Conservation (phyloP, 306 rosid genomes). For the Begonia masoniana region DNA sequence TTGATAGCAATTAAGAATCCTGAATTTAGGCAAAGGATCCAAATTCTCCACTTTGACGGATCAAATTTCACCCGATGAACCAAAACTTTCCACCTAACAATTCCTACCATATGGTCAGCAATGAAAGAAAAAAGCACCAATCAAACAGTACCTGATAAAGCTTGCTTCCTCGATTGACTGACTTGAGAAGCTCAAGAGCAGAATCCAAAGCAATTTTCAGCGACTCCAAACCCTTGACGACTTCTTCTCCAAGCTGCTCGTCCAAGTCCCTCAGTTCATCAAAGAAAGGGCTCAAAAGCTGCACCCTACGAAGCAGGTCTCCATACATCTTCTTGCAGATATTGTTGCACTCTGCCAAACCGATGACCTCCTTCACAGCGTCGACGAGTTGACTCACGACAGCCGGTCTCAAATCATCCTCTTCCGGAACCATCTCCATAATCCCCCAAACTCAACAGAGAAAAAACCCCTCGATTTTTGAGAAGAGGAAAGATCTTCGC, state of each 20-base stretch:
- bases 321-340: conserved; percentile 57
- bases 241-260: conserved; percentile 34
- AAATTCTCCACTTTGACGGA: no score
- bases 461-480: background rate
- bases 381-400: conserved; percentile 40
- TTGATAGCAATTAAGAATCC: conserved; percentile 1
- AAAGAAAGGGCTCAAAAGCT: conserved; percentile 77
- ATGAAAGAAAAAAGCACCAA: no score
- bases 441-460: conserved; percentile 1
- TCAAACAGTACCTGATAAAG: conserved; percentile 54
- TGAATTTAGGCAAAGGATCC: background rate
- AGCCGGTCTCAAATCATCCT: conserved; percentile 17
- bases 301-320: conserved; percentile 63
- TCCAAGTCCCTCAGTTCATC: conserved; percentile 78
- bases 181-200: conserved; percentile 39
- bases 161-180: conserved; percentile 68
- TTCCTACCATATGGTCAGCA: no score
- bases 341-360: conserved; percentile 56
- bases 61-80: no score
- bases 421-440: conserved; percentile 36
- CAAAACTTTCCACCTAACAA: no score
- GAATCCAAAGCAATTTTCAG: conserved; percentile 57
- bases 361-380: conserved; percentile 50
- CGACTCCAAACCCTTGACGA: conserved; percentile 42
- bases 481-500: background rate